A percentile compares a stretch with the other conserved stretches of the same genome.
Conservation (phyloP, 1,284 basidiomycete genomes). For the Cutaneotrichosporon mucoides region DNA sequence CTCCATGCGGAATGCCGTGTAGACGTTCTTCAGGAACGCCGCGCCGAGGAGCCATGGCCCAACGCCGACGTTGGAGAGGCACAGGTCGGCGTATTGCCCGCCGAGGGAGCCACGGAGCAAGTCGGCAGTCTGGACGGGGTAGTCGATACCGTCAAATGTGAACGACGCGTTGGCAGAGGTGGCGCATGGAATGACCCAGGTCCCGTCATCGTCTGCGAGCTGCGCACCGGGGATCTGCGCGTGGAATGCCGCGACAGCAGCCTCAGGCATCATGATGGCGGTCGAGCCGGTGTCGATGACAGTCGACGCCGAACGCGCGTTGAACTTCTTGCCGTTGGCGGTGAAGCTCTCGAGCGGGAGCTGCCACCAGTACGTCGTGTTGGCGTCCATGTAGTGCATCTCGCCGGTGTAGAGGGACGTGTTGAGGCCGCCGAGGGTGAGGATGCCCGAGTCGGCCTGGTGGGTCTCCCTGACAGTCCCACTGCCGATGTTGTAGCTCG, state of each 20-base stretch:
- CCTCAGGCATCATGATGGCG: constrained; percentile 3
- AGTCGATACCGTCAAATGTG: constrained; percentile 54
- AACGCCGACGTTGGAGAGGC: not conserved
- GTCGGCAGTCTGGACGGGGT: constrained; percentile 4
- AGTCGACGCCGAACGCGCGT: not conserved
- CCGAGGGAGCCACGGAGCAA: constrained; percentile 53
- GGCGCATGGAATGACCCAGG: constrained; percentile 58
- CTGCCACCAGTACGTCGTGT: constrained; percentile 48
- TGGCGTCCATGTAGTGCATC: constrained; percentile 66
- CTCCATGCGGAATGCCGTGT: constrained; percentile 6
- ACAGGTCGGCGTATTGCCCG: not conserved
- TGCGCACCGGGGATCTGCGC: not conserved
- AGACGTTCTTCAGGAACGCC: constrained; percentile 18
- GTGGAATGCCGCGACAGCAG: constrained; percentile 1
- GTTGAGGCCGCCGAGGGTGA: constrained; percentile 67
- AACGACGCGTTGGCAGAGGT: constrained; percentile 64
- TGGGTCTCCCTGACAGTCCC: constrained; percentile 52
- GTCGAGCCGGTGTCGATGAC: constrained; percentile 13
- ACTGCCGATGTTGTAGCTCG: not conserved
- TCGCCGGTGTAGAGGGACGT: constrained; percentile 65
- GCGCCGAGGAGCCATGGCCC: constrained; percentile 24
- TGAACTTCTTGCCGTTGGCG: constrained; percentile 41
- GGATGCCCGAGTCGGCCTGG: constrained; percentile 66
- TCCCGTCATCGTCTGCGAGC: constrained; percentile 46
- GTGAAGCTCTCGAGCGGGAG: constrained; percentile 50